These are phyloP conservation scores for Trichophaea hybrida DNA, from an alignment of 2,329 filamentous ascomycete genomes.

Conservation along the genomic window DNA sequence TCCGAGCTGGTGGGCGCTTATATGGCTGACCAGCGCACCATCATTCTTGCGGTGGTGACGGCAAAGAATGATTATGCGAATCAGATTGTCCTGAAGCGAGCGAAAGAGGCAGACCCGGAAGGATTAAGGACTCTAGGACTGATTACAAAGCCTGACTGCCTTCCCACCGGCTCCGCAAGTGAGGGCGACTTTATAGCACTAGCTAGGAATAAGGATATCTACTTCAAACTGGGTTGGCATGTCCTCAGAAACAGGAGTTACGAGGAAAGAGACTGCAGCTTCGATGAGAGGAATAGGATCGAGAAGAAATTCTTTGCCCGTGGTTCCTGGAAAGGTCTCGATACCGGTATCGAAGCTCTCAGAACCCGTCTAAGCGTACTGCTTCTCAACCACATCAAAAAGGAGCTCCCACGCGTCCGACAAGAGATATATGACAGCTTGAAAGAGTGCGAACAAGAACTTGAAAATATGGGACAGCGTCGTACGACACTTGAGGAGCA, in stretches of 20 bases:
- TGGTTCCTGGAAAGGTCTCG: constrained; percentile 21
- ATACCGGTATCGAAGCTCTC: constrained; percentile 34
- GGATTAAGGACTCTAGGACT: constrained; percentile 26
- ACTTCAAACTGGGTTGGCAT: constrained; percentile 38
- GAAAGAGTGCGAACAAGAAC: constrained; percentile 24
- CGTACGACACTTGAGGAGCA: constrained; percentile 31
- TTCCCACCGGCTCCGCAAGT: constrained; percentile 10
- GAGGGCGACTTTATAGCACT: constrained; percentile 30
- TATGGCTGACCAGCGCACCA: constrained; percentile 24
- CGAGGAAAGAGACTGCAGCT: constrained; percentile 28
- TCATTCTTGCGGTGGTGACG: constrained; percentile 18
- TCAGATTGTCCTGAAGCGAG: constrained; percentile 24
- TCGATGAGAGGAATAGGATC: constrained; percentile 18
- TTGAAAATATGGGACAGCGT: constrained; percentile 30
- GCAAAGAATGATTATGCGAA: constrained; percentile 22
- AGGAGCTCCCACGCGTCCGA: constrained; percentile 35
- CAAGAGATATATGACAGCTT: constrained; percentile 32
- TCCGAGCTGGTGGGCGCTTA: constrained; percentile 21
- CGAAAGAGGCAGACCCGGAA: constrained; percentile 18
- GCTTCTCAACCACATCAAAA: constrained; percentile 33
- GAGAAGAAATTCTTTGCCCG: constrained; percentile 24
- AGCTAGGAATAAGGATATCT: constrained; percentile 33
- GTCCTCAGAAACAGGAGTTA: constrained; percentile 35
- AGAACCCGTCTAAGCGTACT: constrained; percentile 33
- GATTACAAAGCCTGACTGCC: constrained; percentile 26